Evolutionary conservation across 2,329 filamentous ascomycete genomes (phyloP), one percentile per base, ranked within the genome.

Genomic region (Magnaporthiopsis rhizophila): DNA sequence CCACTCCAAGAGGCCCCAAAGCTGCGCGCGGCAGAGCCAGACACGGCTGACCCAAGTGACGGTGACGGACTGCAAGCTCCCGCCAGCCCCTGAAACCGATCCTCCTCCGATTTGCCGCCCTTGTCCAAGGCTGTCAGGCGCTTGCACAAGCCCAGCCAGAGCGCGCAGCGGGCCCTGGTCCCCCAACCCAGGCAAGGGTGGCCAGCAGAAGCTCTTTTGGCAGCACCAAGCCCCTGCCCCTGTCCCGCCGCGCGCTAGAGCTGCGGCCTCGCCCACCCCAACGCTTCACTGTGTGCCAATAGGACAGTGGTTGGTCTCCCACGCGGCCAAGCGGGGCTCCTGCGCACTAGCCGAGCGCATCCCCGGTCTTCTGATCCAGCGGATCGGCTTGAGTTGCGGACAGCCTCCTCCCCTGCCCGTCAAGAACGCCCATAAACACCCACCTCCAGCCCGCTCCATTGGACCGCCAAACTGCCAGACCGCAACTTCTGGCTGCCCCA

Each of bases 281-380:
- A 59, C 62, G 57, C 26, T 36, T 18, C 58, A 36, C 62, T 59
- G 24, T 21, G 38, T 64, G 63, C 58, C 63, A 64, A 61, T 64
- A 64, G 38, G 26, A 50, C 34, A 61, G 38, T 64, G 58, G 58
- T 26, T 61, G 38, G 32, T 57, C 32, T 62, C 28, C 28, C 57
- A 58, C 57, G n/a, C 57, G 30, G 21, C 30, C 26, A 32, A 60
- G 58, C 58, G 58, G 58, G n/a, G 15, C 58, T 32, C 13, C 24
- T 32, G 58, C 45, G 45, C 45, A n/a, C 45, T 50, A 50, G 45
- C 45, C 45, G 45, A 50, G 45, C 45, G 18, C 45, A 50, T n/a
- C 45, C 45, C 36, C 45, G 15, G 45, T 50, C 45, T 9, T 50
- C 45, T n/a, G 45, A 6, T 11, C 2, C 45, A 50, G 45, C 45